A percentile compares a stretch with the other conserved stretches of the same genome.
Conservation (phyloP, 257 asterid species). For the Ligustrum vulgare region DNA sequence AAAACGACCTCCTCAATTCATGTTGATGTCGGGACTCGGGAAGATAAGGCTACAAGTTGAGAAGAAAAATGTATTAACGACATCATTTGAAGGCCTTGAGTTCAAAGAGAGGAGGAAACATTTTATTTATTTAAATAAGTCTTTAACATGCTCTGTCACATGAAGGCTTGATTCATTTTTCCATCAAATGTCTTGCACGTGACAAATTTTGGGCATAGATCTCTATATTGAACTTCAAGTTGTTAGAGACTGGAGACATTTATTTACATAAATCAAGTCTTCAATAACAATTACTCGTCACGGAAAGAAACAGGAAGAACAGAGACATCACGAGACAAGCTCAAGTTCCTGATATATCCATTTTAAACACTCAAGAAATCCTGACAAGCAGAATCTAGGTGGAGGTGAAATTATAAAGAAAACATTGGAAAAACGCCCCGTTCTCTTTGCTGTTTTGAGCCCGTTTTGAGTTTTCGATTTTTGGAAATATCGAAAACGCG, state of each 20-base stretch:
- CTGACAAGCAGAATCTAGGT: too few relatives aligned
- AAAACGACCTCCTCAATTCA: constrained; percentile 90
- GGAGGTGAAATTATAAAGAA: too few relatives aligned
- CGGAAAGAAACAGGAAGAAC: too few relatives aligned
- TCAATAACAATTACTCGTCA: too few relatives aligned
- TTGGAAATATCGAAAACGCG: too few relatives aligned
- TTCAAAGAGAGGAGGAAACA: not conserved
- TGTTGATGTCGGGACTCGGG: constrained; percentile 93
- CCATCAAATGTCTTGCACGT: not conserved
- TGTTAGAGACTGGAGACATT: not conserved
- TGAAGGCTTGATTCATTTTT: not conserved
- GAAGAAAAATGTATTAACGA: not conserved
- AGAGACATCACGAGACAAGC: too few relatives aligned
- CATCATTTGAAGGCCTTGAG: not conserved
- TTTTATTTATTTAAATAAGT: not conserved
- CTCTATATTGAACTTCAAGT: not conserved
- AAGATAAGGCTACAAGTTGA: constrained; percentile 64
- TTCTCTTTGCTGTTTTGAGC: too few relatives aligned
- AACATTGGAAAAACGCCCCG: too few relatives aligned
- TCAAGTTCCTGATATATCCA: too few relatives aligned
- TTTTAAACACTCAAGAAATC: too few relatives aligned
- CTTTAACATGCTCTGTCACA: not conserved
- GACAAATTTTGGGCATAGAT: not conserved
- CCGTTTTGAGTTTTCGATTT: too few relatives aligned
- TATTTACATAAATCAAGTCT: too few relatives aligned